Base-by-base conservation (phyloP, 2,329 filamentous ascomycete species). In the Setomelanomma holmii region DNA sequence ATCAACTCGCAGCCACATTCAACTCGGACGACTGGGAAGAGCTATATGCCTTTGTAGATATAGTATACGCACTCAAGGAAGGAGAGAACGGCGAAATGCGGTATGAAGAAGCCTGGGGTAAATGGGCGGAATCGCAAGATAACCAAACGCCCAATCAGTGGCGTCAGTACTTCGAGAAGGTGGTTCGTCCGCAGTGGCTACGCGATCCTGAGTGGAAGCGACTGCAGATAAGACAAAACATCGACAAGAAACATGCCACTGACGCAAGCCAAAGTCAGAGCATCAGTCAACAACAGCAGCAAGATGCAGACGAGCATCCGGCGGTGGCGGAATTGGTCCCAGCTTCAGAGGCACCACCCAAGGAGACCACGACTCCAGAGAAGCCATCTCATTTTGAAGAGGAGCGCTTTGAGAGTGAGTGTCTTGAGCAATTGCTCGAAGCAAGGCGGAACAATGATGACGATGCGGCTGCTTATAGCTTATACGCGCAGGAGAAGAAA, bases 111-210 rank as follows among this genome's bases (percentile, higher is more conserved):
- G 50, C 53, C 8, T 75, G 72, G 72, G 39, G 43, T 8, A 17
- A 14, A 1, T 72, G 60, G 61, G 69, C 71, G 2, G 47, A 63
- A 41, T 5, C 3, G 0, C 56, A 55, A 22, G 55, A 41, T 4
- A 51, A 55, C 1, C 64, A 72, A 27, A 67, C 68, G 4, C 58
- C 61, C 2, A 58, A 66, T 30, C 63, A 72, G 38, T 75, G 71
- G 70, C 61, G 55, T 43, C 64, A 72, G 44, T 75, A 71, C 45
- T 74, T 68, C 16, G 69, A 72, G 30, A 69, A 70, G 39, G 61
- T 68, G 4, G 69, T 75, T 10, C 54, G 53, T 20, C 71, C 69
- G 6, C 64, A 70, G 30, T 74, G 69, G 69, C 30, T 61, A 16
- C 47, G 49, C 10, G 72, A 74, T 49, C 51, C 65, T 3, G 36